phyloP scores from a whole-genome alignment of 352 stramenopile species.

The Aphanomyces cochlioides region DNA sequence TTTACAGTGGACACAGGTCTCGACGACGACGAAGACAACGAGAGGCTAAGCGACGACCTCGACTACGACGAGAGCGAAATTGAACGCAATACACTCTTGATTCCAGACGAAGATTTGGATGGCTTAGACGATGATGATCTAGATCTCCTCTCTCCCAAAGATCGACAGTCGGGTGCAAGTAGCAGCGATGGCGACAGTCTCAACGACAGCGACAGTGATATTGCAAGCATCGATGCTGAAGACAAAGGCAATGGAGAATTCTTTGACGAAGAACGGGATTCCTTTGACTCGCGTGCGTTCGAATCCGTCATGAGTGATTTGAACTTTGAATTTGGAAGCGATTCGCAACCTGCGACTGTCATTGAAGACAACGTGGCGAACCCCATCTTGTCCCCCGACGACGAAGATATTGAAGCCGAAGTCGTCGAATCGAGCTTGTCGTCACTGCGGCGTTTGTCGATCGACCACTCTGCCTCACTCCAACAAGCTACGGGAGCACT shows the following conservation, averaged over 20 bases:
- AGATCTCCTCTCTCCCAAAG: slow-evolving; percentile 37
- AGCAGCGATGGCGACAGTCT: slow-evolving; percentile 45
- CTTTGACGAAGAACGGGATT: slow-evolving; percentile 53
- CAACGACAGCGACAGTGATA: slow-evolving; percentile 43
- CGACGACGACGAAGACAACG: slow-evolving; percentile 20
- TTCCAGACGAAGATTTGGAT: slow-evolving; percentile 49
- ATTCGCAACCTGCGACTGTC: slow-evolving; percentile 23
- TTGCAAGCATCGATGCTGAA: slow-evolving; percentile 42
- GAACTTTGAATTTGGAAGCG: slow-evolving; percentile 33
- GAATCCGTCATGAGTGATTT: slow-evolving; percentile 30
- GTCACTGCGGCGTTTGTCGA: slow-evolving; percentile 56
- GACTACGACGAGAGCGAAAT: slow-evolving; percentile 31
- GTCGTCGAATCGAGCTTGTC: slow-evolving; percentile 7
- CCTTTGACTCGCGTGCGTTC: slow-evolving; percentile 26
- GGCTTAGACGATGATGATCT: slow-evolving; percentile 69
- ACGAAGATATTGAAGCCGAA: slow-evolving; percentile 26
- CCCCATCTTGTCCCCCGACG: slow-evolving; percentile 6
- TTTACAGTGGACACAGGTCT: slow-evolving; percentile 3
- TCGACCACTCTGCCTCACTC: slow-evolving; percentile 67
- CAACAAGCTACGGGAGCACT: slow-evolving; percentile 55
- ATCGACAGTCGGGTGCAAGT: slow-evolving; percentile 32
- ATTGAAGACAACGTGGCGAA: slow-evolving; percentile 37
- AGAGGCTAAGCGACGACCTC: slow-evolving; percentile 29
- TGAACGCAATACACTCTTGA: slow-evolving; percentile 29
- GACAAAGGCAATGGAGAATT: slow-evolving; percentile 39